Evolutionary conservation across 441 rosid species (phyloP), one percentile per base, ranked within the genome.

Genomic region (Corymbia calophylla): DNA sequence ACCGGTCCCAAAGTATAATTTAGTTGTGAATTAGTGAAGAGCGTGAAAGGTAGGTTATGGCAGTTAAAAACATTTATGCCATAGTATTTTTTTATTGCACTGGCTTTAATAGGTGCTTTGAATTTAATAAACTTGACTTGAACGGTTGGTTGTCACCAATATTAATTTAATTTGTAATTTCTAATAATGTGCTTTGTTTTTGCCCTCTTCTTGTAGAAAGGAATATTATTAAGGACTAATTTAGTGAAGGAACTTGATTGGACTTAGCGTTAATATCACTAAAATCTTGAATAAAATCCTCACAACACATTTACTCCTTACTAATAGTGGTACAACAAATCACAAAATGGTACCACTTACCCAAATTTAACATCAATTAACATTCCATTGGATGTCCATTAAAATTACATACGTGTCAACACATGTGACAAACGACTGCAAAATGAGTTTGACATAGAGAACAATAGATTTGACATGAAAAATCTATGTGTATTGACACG

Each of bases 361-460:
- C 51, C 27, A 44, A 77, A 77, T 25, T 14, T 47, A 77, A 44
- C 51, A 17, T 68, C 18, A 8, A 39, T 23, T 68, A 77, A 25
- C n/a, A 77, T 77, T 77, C 10, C 3, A 3, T 44, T 5, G 1
- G 23, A 25, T 2, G 13, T 77, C n/a, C 9, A 4, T 44, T 77
- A 77, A 39, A 77, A 77, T 77, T 77, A 3, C 29, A 13, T 77
- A 0, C 5, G 10, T 77, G 53, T 23, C 5, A 12, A 77, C 16
- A 73, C 4, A 1, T 17, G 1, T 77, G 51, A 1, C 9, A 23
- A 0, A 73, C 2, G 5, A 73, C 0, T 73, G 2, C 17, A 21
- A 21, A 21, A 39, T 1, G 6, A 0, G 12, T 77, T 9, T 44
- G 16, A 23, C 3, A 6, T 29, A 17, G 31, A 62, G 18, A 62